phyloP scores from a whole-genome alignment of 805 yeast species.

The Yueomyces sp. region DNA sequence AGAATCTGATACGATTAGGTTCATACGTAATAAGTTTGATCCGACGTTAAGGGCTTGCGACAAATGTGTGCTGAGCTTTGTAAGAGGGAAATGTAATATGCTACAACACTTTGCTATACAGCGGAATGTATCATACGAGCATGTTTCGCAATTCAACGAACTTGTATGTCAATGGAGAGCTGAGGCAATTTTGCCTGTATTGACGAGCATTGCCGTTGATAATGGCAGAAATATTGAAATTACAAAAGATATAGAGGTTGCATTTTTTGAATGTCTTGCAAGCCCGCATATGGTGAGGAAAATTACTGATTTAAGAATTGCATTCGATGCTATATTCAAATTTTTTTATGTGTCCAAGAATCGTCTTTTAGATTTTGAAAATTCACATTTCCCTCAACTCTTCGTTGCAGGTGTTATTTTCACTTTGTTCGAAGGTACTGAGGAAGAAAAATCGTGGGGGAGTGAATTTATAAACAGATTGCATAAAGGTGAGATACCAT shows the following conservation, averaged over 20 bases:
- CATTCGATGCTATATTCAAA: conserved; percentile 27
- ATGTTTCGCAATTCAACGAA: conserved; percentile 23
- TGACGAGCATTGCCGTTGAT: conserved; percentile 12
- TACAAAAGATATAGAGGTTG: conserved; percentile 14
- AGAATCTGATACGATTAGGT: conserved; percentile 31
- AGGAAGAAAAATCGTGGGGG: conserved; percentile 37
- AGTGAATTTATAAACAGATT: conserved; percentile 18
- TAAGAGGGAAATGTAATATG: conserved; percentile 37
- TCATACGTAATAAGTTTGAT: conserved; percentile 29
- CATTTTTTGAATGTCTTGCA: conserved; percentile 34
- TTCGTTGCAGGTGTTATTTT: conserved; percentile 40
- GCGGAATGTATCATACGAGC: conserved; percentile 35
- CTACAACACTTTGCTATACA: conserved; percentile 37
- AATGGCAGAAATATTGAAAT: conserved; percentile 10
- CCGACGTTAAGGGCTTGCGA: conserved; percentile 35
- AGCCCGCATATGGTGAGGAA: conserved; percentile 38
- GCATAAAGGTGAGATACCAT: conserved; percentile 4
- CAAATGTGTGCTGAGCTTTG: conserved; percentile 40
- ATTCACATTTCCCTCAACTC: conserved; percentile 5
- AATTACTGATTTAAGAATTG: conserved; percentile 22
- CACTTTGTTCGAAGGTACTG: conserved; percentile 41
- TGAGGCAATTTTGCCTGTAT: conserved; percentile 11
- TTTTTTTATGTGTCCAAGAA: conserved; percentile 19
- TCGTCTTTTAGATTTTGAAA: conserved; percentile 12
- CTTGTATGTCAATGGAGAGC: conserved; percentile 26